Evolutionary conservation across 768 basidiomycete species (phyloP), one percentile per base, ranked within the genome.

Genomic region (Russula brevipes): DNA sequence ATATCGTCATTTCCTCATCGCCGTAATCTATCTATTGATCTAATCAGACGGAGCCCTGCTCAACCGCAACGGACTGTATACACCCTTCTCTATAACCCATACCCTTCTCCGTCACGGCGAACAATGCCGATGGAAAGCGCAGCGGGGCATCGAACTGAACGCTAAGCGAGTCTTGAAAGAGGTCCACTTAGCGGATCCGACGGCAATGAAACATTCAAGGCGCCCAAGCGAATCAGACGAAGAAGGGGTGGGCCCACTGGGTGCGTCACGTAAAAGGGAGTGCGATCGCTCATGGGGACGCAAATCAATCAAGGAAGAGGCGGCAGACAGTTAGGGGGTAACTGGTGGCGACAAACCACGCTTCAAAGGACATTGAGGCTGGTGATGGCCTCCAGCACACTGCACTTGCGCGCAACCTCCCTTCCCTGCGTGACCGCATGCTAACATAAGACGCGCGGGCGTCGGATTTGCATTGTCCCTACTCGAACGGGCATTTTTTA

Each of bases 311-410:
- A 31, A 10, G 31, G 35, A 19, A 46, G 14, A 16, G 16, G 16
- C 11, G 61, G 12, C 52, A 38, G 57, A 53, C 57, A 63, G 61
- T 63, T 58, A 63, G 61, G 61, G 61, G 56, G 11, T 24, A 24
- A 24, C 24, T 24, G n/a, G 12, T 41, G 19, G 41, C 19, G 52
- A 55, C 54, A 39, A 36, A 31, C 38, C 60, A 47, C n/a, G 31
- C 53, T 35, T n/a, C 33, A 14, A 46, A 51, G 52, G 33, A 16
- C 31, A 24, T 24, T 24, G 24, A 49, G 53, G 31, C 36, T 36
- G 44, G 44, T 6, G 44, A 44, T 53, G 49, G 9, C 30, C 1
- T 44, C 17, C 14, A 53, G n/a, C 42, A 52, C 59, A 30, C 24
- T 38, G 33, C 31, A 39, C 38, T 8, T 5, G 7, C 2, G 7